Evolutionary conservation across 2,329 filamentous ascomycete genomes (phyloP), one percentile per base, ranked within the genome.

Genomic region (Penicillium paneum): DNA sequence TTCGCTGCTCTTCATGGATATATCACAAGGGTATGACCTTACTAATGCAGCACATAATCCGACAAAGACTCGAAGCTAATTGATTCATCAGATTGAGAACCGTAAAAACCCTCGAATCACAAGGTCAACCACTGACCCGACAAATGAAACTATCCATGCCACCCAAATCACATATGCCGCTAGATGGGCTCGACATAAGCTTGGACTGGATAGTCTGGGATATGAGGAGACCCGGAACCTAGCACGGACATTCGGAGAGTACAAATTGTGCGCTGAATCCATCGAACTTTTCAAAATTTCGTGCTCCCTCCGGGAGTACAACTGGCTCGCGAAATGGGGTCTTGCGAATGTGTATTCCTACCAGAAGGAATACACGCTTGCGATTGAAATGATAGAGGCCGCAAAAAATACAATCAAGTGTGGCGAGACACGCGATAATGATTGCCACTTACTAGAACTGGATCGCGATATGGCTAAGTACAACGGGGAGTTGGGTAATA

Each of bases 321-420:
- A 59, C 32, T 65, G 64, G 62, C 38, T 58, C n/a, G 46, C 61
- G 12, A 43, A 54, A 36, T 64, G 48, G 39, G 59, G 57, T 11
- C 57, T 65, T 17, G 61, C 63, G 8, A 38, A 52, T 32, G 52
- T 39, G 17, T 57, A 60, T 49, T 50, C 42, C 17, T 29, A 36
- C 21, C 50, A 54, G 26, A 35, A 32, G 5, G 50, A 62, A 2
- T 59, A 48, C 42, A 49, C 39, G 2, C 39, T 35, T 10, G 56
- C 52, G 6, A 47, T 58, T 11, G 56, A 52, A 26, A 47, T 12
- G 1, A 7, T 52, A 17, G 48, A 58, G 32, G 41, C 17, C 1
- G 42, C 45, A 1, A 49, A 49, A 17, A 34, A 41, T 10, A 31
- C 8, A 4, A 39, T 55, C 15, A 21, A 34, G 17, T n/a, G 11